Base-by-base conservation (phyloP, 2,329 filamentous ascomycete genomes). In the Calonectria pauciramosa region DNA sequence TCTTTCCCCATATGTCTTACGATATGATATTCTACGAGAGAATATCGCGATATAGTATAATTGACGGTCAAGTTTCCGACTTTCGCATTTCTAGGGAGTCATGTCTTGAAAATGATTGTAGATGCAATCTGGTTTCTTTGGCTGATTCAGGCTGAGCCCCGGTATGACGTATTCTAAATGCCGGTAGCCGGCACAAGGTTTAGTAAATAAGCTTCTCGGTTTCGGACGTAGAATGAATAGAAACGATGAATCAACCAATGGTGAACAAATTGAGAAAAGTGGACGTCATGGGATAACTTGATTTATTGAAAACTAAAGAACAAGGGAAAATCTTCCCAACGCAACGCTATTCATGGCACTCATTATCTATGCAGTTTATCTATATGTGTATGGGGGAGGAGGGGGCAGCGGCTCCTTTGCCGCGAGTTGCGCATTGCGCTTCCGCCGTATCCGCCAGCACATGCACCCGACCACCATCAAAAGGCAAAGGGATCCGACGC, bases 401-500 rank as follows among this genome's bases (percentile, higher is more conserved):
- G 56, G 56, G 26, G 56, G 56, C n/a, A 54, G 73, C 3, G 59
- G 13, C 10, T 20, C 51, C 1, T 56, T 54, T 26, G 64, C 73
- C 44, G 32, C 41, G 26, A 41, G 10, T 34, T 38, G 34, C 3
- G 66, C 18, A 74, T 77, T 0, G 77, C 75, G 1, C 72, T 77
- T 0, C 75, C 60, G 38, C 10, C 38, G 18, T 28, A 44, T 30
- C 28, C 60, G 60, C 6, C 26, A 47, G 30, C 44, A 28, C 5
- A 65, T 18, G 30, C 60, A 65, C 20, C 38, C 38, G 9, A 41
- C 36, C 7, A 65, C 20, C 5, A 65, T n/a, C 38, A 65, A 11
- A 2, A 65, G 28, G 28, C 60, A 65, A 6, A 65, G 38, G 20
- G 60, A 44, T 34, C 60, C 60, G 14, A 65, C 4, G 5, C 38